A percentile compares a stretch with the other conserved stretches of the same genome.
These are phyloP conservation scores for Lactifluus volemus DNA, from an alignment of 768 basidiomycete genomes.

Conservation along the genomic window DNA sequence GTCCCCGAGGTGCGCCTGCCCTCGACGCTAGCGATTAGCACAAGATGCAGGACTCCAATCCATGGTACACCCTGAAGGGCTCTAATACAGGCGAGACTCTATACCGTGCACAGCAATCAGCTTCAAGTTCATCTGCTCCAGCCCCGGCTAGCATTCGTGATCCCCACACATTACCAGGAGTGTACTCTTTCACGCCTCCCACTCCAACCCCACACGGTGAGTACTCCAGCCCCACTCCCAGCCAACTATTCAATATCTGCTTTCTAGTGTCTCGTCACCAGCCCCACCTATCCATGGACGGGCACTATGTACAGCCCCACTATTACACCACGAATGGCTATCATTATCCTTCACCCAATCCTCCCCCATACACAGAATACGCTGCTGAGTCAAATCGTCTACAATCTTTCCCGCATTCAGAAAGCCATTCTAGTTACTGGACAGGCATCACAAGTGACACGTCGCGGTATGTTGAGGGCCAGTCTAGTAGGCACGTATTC, in stretches of 20 bases:
- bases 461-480: constrained; percentile 48
- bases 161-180: constrained; percentile 55
- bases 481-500: constrained; percentile 21
- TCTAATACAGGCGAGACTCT: neutral
- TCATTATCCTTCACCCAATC: constrained; percentile 28
- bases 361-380: constrained; percentile 61
- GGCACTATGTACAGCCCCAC: constrained; percentile 50
- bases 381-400: constrained; percentile 52
- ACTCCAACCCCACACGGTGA: constrained; percentile 71
- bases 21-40: neutral
- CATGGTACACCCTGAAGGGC: constrained; percentile 14
- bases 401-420: constrained; percentile 36
- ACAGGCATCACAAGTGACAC: constrained; percentile 52
- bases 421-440: constrained; percentile 53
- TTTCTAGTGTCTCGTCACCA: constrained; percentile 58
- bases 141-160: constrained; percentile 50
- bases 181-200: constrained; percentile 68
- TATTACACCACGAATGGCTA: constrained; percentile 33
- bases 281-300: constrained; percentile 46
- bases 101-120: constrained; percentile 8
- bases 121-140: neutral
- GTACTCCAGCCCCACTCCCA: constrained; percentile 2
- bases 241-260: constrained; percentile 4
- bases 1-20: neutral
- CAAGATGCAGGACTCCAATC: constrained; percentile 13